Conservation (phyloP, 257 asterid genomes). For the Solanum chmielewskii region DNA sequence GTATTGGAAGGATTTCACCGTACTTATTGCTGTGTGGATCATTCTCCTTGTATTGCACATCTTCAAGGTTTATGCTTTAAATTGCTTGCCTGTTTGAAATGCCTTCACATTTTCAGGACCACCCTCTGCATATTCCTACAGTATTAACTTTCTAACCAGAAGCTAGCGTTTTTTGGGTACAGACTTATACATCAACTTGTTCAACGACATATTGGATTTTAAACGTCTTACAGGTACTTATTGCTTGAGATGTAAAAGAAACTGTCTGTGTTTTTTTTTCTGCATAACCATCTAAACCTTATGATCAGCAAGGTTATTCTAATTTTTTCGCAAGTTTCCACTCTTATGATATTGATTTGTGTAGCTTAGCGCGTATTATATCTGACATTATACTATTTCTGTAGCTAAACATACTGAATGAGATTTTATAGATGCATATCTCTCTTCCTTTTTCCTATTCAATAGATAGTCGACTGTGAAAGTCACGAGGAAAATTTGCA, state of each 20-base stretch:
- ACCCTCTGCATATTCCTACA: not conserved
- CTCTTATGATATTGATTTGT: not conserved
- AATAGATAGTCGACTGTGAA: not conserved
- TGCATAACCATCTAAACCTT: not conserved
- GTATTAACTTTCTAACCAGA: not conserved
- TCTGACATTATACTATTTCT: not conserved
- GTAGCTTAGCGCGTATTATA: not conserved
- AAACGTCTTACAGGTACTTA: constrained; percentile 41
- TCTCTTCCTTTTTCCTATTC: not conserved
- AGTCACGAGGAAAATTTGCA: not conserved
- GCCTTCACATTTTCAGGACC: not conserved
- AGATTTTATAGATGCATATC: not conserved
- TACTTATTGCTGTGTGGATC: constrained; percentile 39
- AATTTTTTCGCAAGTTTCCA: not conserved
- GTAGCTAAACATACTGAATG: not conserved
- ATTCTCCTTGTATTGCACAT: constrained; percentile 32
- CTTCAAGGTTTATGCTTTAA: constrained; percentile 21
- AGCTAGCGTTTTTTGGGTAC: not conserved
- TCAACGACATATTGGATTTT: constrained; percentile 37
- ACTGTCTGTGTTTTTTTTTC: not conserved
- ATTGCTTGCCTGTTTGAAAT: not conserved
- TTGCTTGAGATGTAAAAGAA: not conserved
- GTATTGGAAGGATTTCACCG: constrained; percentile 34
- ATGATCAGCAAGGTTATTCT: not conserved
- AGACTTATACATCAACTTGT: constrained; percentile 35